Evolutionary conservation across 1,139 yeast species (phyloP), one percentile per base, ranked within the genome.

Genomic region (Diutina rugosa): DNA sequence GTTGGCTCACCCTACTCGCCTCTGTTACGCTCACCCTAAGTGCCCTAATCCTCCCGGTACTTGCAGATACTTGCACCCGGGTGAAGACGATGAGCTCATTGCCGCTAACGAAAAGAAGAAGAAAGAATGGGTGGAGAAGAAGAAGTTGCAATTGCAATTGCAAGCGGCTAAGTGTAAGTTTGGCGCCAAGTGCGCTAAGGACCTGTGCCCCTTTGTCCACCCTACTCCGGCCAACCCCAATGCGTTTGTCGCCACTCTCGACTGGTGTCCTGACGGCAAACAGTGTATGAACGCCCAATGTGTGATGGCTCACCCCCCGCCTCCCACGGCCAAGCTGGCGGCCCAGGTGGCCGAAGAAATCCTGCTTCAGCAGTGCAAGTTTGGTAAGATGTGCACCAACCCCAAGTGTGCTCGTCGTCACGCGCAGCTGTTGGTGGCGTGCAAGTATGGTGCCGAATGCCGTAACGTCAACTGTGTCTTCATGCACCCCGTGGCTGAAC

Each of bases 151-250:
- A 32, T 57, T 60, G 7, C 62, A 59, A 51, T 62, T 60, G 59
- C 52, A 46, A 29, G 12, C 26, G 60, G 67, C 61, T 5, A 65
- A 85, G 49, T 90, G 97, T 73, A 87, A 86, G 67, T 90, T 80
- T 69, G 95, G 93, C 47, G 74, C 78, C 41, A 71, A 82, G 56
- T 90, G 97, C 69, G 76, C 87, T 38, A 87, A 87, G 65, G 90
- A 84, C 59, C 71, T 80, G 60, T 90, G 97, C 72, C 90, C 90
- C 30, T 89, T 85, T 72, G 96, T 91, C 35, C 97, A 90, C 66
- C 96, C 97, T 55, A 88, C 96, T 1, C 95, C 95, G 1, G 87
- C 90, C 16, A 88, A 87, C 68, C 81, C 79, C 58, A 81, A 79
- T 58, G 90, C 90, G 29, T 82, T 83, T 63, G 89, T 90, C 46